Percentiles rank a stretch among this genome's conserved stretches.
Conservation (phyloP, 2,329 filamentous ascomycete species). For the Biscogniauxia sp. region DNA sequence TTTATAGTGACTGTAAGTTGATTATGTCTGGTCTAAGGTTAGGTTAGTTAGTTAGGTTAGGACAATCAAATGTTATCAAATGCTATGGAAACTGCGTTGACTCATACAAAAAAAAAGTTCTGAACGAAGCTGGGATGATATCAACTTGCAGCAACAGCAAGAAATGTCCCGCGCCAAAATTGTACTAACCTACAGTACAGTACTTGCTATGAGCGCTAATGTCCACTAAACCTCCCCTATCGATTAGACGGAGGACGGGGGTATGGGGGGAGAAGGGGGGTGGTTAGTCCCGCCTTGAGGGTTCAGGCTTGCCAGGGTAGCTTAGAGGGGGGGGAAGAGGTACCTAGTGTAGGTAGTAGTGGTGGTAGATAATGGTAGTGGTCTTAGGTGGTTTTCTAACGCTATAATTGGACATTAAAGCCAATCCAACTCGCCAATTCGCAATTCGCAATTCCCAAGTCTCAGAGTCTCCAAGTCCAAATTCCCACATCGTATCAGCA, state of each 20-base stretch:
- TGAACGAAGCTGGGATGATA: background rate
- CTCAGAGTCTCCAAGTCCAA: background rate
- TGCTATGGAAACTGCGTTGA: background rate
- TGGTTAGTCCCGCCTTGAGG: too few species aligned
- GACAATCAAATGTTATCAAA: too few species aligned
- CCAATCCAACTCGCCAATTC: background rate
- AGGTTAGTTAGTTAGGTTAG: too few species aligned
- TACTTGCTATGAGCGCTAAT: background rate
- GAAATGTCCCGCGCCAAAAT: background rate
- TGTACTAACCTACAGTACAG: too few species aligned
- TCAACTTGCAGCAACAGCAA: background rate
- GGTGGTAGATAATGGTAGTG: background rate
- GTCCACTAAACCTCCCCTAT: slow-evolving; percentile 7
- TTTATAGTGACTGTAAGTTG: background rate
- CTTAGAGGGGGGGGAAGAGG: too few species aligned
- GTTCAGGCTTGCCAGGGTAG: slow-evolving; percentile 4
- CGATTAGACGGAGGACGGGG: too few species aligned
- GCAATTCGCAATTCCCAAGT: too few species aligned
- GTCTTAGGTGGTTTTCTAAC: background rate
- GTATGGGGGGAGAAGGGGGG: too few species aligned
- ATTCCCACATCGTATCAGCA: background rate
- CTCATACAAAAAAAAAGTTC: background rate
- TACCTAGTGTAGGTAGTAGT: background rate
- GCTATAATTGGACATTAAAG: background rate
- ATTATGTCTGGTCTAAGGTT: too few species aligned